A percentile compares a stretch with the other conserved stretches of the same genome.
phyloP scores from a whole-genome alignment of 2,329 filamentous ascomycete species.

The Botrytis porri region DNA sequence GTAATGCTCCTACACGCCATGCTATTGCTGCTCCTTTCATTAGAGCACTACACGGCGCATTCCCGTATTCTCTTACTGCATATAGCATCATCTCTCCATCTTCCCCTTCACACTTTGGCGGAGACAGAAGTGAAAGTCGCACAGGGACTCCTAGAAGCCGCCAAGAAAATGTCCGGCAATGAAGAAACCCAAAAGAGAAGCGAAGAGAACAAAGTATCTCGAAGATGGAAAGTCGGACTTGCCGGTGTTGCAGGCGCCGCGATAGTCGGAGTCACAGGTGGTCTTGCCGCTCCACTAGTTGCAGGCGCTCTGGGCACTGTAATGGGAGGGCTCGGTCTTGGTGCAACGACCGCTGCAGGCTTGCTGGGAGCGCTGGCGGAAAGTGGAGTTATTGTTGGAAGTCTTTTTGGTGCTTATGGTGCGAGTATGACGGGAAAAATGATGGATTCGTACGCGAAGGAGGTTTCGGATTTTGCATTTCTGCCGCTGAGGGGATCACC shows the following conservation, averaged over 20 bases:
- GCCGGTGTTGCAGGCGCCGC: slow-evolving; percentile 86
- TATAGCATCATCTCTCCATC: slow-evolving; percentile 66
- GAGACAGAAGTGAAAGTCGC: slow-evolving; percentile 75
- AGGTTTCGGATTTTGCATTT: slow-evolving; percentile 87
- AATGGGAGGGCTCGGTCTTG: slow-evolving; percentile 73
- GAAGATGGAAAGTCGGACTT: slow-evolving; percentile 88
- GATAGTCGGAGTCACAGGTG: slow-evolving; percentile 69
- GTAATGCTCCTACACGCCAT: slow-evolving; percentile 68
- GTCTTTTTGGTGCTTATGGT: slow-evolving; percentile 89
- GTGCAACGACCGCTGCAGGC: slow-evolving; percentile 69
- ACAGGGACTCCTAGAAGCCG: slow-evolving; percentile 68
- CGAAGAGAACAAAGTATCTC: slow-evolving; percentile 64
- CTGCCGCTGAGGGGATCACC: slow-evolving; percentile 62
- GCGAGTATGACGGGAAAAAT: slow-evolving; percentile 78
- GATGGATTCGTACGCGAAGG: slow-evolving; percentile 82
- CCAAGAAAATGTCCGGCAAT: slow-evolving; percentile 65
- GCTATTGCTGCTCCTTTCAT: slow-evolving; percentile 68
- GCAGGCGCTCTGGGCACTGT: slow-evolving; percentile 41
- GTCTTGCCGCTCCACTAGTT: slow-evolving; percentile 70
- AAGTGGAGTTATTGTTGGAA: slow-evolving; percentile 74
- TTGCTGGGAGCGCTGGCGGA: slow-evolving; percentile 79
- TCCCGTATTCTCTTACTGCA: slow-evolving; percentile 70
- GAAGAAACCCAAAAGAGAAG: slow-evolving; percentile 71
- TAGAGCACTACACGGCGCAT: slow-evolving; percentile 74
- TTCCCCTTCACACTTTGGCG: slow-evolving; percentile 62